Conservation (phyloP, 78 protist species). For the Polysphondylium violaceum region DNA sequence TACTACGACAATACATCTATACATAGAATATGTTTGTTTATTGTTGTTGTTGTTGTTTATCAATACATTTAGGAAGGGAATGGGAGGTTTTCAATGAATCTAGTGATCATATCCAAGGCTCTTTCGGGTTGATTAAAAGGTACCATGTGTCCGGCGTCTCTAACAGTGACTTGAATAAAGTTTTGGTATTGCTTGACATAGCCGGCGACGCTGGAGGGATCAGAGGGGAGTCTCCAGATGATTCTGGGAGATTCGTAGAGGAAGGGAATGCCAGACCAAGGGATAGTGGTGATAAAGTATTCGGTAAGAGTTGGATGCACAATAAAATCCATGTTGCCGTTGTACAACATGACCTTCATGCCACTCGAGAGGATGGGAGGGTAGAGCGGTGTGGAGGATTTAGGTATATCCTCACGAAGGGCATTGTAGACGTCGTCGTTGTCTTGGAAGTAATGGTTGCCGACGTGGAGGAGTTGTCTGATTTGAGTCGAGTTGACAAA, state of each 20-base stretch:
- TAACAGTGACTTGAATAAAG: conserved; percentile 71
- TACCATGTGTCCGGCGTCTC: conserved; percentile 88
- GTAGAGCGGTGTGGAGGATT: conserved; percentile 21
- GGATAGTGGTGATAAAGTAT: conserved; percentile 42
- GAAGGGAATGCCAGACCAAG: conserved; percentile 48
- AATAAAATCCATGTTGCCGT: conserved; percentile 86
- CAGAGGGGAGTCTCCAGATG: conserved; percentile 62
- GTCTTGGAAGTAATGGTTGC: conserved; percentile 32
- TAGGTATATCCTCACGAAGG: conserved; percentile 30
- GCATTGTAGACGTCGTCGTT: conserved; percentile 28
- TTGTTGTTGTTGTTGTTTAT: too few species aligned
- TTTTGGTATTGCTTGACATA: conserved; percentile 69
- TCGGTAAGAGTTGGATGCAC: conserved; percentile 74
- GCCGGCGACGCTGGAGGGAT: conserved; percentile 74
- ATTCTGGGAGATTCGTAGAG: conserved; percentile 14
- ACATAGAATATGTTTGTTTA: too few species aligned
- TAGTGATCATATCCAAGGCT: conserved; percentile 51
- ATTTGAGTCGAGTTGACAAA: conserved; percentile 52
- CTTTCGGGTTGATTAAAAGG: conserved; percentile 82
- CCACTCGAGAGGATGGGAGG: conserved; percentile 13
- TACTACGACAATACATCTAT: too few species aligned
- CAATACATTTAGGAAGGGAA: too few species aligned
- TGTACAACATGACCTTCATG: conserved; percentile 75
- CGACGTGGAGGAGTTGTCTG: conserved; percentile 65
- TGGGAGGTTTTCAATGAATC: conserved; percentile 42